These are phyloP conservation scores for Alnus glutinosa DNA, from an alignment of 306 rosid species.

Conservation along the genomic window DNA sequence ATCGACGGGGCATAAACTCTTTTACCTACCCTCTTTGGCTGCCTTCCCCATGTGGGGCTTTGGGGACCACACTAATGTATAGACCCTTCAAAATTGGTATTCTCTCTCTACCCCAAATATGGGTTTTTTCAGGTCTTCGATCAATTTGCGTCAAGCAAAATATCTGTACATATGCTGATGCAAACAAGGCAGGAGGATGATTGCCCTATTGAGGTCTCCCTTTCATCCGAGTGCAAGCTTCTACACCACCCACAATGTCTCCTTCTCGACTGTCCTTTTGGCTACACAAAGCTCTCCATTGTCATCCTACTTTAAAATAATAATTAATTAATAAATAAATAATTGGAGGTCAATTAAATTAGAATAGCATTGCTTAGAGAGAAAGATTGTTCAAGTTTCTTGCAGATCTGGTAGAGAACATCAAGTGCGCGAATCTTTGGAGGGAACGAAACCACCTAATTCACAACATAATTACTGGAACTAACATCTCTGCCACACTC, in stretches of 20 bases:
- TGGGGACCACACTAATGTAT: constrained; percentile 35
- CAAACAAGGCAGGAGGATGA: no score
- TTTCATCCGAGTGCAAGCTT: no score
- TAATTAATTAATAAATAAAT: no score
- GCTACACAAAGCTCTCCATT: no score
- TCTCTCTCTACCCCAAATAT: neutral
- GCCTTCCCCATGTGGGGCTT: constrained; percentile 57
- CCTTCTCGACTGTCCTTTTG: no score
- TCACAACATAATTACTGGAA: neutral
- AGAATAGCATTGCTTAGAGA: neutral
- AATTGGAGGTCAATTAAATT: neutral
- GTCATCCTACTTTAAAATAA: no score
- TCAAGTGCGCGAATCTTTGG: neutral
- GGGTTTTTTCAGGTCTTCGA: neutral
- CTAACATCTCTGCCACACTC: neutral
- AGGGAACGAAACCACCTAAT: neutral
- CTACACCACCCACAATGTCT: no score
- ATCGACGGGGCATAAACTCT: constrained; percentile 27
- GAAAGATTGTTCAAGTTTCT: neutral
- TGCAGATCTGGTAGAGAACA: neutral
- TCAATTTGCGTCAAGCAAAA: neutral
- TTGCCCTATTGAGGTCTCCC: no score
- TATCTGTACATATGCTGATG: no score
- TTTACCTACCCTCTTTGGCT: constrained; percentile 72
- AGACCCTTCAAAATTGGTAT: constrained; percentile 29